Evolutionary conservation across 306 rosid genomes (phyloP).

Genomic region (Cicer pinnatifidum): DNA sequence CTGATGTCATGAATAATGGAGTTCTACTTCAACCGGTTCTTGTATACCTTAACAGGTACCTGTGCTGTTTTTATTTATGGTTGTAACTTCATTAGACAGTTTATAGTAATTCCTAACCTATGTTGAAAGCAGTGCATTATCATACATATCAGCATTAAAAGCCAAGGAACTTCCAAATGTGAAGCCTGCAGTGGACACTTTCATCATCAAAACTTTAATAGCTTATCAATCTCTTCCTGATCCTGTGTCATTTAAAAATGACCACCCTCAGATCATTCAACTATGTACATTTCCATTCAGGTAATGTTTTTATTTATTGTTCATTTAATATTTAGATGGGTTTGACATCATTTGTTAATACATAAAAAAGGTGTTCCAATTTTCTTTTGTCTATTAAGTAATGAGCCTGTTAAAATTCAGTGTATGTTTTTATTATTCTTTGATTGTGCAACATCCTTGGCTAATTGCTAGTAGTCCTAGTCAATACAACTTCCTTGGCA

Average conservation of each 20-base stretch:
- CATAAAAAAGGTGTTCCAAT: slow-evolving; percentile 1
- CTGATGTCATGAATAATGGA: slow-evolving; percentile 57
- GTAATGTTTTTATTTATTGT: slow-evolving; percentile 51
- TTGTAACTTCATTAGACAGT: slow-evolving; percentile 31
- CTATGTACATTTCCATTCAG: slow-evolving; percentile 90
- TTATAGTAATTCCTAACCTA: slow-evolving; percentile 39
- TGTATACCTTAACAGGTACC: slow-evolving; percentile 85
- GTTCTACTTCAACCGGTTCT: slow-evolving; percentile 92
- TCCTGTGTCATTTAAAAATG: slow-evolving; percentile 76
- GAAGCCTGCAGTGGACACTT: slow-evolving; percentile 71
- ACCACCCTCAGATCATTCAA: slow-evolving; percentile 77
- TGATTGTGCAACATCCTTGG: too few relatives aligned
- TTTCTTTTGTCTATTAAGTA: slow-evolving; percentile 13
- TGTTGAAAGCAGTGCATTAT: slow-evolving; percentile 77
- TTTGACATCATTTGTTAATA: slow-evolving; percentile 17
- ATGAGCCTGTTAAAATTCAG: not conserved
- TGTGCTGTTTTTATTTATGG: slow-evolving; percentile 17
- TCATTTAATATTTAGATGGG: slow-evolving; percentile 29
- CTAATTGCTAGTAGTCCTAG: too few relatives aligned
- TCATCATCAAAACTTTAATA: slow-evolving; percentile 68
- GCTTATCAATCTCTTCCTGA: slow-evolving; percentile 93
- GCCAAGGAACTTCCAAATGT: slow-evolving; percentile 66
- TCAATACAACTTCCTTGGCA: too few relatives aligned
- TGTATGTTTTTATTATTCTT: too few relatives aligned
- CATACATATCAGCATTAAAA: slow-evolving; percentile 62